Base-by-base conservation (phyloP, 179 eudicot genomes). In the Silene noctiflora region DNA sequence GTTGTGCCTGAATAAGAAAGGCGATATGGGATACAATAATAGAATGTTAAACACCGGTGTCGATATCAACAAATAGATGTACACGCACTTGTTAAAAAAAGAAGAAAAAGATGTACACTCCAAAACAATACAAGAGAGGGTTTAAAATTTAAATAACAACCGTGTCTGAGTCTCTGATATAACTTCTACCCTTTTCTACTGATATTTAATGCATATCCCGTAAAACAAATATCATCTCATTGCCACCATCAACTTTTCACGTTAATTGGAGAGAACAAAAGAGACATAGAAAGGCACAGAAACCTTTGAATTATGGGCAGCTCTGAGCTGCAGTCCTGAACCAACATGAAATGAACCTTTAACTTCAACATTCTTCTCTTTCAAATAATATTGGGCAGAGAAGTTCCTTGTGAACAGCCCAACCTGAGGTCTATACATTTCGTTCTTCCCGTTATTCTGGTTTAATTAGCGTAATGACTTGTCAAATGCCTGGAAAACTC, bases 261-360 rank as follows among this genome's bases (percentile, higher is more conserved):
- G 65, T 31, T 56, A 12, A 62, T 53, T 69, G 29, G 35, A 59
- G 13, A 70, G 79, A 66, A 60, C 12, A 1, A 64, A 73, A 71
- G 69, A 78, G 70, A 75, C 66, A 5, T 56, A 65, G 44, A 72
- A 74, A 10, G 79, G 44, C 73, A 60, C 69, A 72, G 81, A 78
- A 80, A 94, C 98, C 96, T 92, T 89, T 25, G 88, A 77, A 83
- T 87, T 85, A 79, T 85, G 95, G 75, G 85, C 81, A 84, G 92
- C 94, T 78, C 76, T 81, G 67, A 94, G 79, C 70, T 81, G 90
- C 80, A 94, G 74, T 35, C 86, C 84, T 42, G 96, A 90, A 33
- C 73, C 82, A 58, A 89, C 63, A 48, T 84, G 86, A 42, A 83
- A 68, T 12, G 82, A 82, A 72, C 84, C 82, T 71, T 81, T 88